phyloP scores from a whole-genome alignment of 139 green algal genomes.

The Prasinococcaceae sp. region DNA sequence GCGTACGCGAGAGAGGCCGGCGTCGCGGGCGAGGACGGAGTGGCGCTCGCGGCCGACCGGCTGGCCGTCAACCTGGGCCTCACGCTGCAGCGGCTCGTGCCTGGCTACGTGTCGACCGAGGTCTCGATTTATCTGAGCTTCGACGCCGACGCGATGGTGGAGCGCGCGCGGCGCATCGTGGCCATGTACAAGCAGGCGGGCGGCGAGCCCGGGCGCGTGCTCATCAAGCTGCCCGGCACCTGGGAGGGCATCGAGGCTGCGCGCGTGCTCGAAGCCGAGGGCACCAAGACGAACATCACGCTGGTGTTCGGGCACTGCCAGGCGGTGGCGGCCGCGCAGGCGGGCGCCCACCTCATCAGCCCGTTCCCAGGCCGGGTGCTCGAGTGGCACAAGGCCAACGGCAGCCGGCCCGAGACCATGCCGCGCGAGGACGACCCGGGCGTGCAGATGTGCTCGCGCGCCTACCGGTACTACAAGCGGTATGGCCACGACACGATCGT shows the following conservation, averaged over 20 bases:
- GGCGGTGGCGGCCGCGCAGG: slow-evolving; percentile 25
- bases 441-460: slow-evolving; percentile 16
- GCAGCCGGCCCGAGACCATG: slow-evolving; percentile 9
- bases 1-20: slow-evolving; percentile 1
- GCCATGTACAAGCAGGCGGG: slow-evolving; percentile 28
- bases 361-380: slow-evolving; percentile 32
- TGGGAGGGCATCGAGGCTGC: slow-evolving; percentile 34
- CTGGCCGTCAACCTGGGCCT: slow-evolving; percentile 29
- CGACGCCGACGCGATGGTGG: slow-evolving; percentile 19
- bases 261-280: slow-evolving; percentile 19
- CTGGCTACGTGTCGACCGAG: slow-evolving; percentile 35
- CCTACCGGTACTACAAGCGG: slow-evolving; percentile 28
- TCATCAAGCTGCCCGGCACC: slow-evolving; percentile 38
- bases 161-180: slow-evolving; percentile 26
- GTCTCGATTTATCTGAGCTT: slow-evolving; percentile 28
- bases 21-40: background rate
- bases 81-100: slow-evolving; percentile 25
- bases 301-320: slow-evolving; percentile 32
- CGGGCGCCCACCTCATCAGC: slow-evolving; percentile 24
- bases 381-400: slow-evolving; percentile 29
- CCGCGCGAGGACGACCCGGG: slow-evolving; percentile 27
- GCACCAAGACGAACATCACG: slow-evolving; percentile 37
- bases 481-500: slow-evolving; percentile 29
- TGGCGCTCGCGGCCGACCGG: slow-evolving; percentile 33
- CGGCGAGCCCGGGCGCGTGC: slow-evolving; percentile 17